Evolutionary conservation across 495 filamentous ascomycete genomes (phyloP).

Genomic region (Trypethelium eluteriae): DNA sequence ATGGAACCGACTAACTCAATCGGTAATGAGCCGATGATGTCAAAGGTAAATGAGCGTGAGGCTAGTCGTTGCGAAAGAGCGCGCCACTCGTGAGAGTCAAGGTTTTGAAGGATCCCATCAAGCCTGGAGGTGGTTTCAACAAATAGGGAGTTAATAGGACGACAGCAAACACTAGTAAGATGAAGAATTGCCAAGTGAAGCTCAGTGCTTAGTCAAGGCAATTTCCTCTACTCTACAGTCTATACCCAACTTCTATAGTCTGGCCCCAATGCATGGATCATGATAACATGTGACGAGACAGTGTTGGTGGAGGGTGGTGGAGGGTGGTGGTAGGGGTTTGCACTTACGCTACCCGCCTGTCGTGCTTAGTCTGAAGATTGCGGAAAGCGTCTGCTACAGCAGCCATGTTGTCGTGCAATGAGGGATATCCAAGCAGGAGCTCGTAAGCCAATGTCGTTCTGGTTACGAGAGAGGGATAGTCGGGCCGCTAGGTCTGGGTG

Average conservation of each 20-base stretch:
- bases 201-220: too few relatives aligned
- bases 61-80: background rate
- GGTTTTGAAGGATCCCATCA: background rate
- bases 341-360: background rate
- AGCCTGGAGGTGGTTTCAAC: background rate
- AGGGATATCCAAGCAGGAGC: background rate
- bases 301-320: too few relatives aligned
- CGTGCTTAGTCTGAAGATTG: background rate
- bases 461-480: background rate
- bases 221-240: too few relatives aligned
- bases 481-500: too few relatives aligned
- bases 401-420: background rate
- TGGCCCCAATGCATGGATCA: too few relatives aligned
- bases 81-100: background rate
- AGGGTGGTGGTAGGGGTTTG: too few relatives aligned
- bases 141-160: background rate
- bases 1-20: background rate
- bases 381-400: background rate
- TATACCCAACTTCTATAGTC: too few relatives aligned
- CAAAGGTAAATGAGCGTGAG: background rate
- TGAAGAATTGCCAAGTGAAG: too few relatives aligned
- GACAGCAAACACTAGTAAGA: too few relatives aligned
- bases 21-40: conserved; percentile 5
- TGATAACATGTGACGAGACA: too few relatives aligned
- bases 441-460: background rate